Evolutionary conservation across 2,329 filamentous ascomycete species (phyloP), one percentile per base, ranked within the genome.

Genomic region (Exutisphaerella laricina): DNA sequence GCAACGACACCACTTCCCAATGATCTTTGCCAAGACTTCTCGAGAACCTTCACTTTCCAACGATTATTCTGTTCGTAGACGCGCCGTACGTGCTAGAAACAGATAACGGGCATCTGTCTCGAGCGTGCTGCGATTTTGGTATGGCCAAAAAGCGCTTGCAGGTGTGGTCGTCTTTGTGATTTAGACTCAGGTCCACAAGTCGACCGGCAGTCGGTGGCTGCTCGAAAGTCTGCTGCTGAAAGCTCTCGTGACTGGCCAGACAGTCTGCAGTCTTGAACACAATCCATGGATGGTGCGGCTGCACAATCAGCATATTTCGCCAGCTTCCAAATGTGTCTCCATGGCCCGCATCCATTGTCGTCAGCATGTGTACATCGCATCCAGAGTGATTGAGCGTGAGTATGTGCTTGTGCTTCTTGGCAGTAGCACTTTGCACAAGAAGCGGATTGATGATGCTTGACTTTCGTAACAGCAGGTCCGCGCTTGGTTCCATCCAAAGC

Each of bases 261-360:
- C 33, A 35, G 14, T 35, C 20, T 1, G 33, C 33, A 1, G 33
- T 35, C 18, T 35, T 35, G 33, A 35, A 35, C 1, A 23, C 20
- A 6, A 20, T n/a, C 6, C 18, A 35, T 8, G 17, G 33, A 16
- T 26, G 30, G 16, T 31, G 37, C 16, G 37, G 37, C 21, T 39
- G 37, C n/a, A 29, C 17, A 10, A 39, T 16, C 37, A 39, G n/a
- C 37, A 39, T 39, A 6, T 39, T 14, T 2, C 17, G 25, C 37
- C 37, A 39, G 37, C 37, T 39, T 12, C 37, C 37, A 14, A 13
- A 12, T 9, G 20, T 13, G 25, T 31, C 14, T 14, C 25, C 9
- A 20, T 13, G 7, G 2, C 13, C 17, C 6, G 26, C 23, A n/a
- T 35, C 20, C 33, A 35, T 35, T 4, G 33, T 35, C 9, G 33